Percentiles rank a stretch among this genome's conserved stretches.
Evolutionary conservation across 306 rosid genomes (phyloP).

Genomic region (Prunus salicina): DNA sequence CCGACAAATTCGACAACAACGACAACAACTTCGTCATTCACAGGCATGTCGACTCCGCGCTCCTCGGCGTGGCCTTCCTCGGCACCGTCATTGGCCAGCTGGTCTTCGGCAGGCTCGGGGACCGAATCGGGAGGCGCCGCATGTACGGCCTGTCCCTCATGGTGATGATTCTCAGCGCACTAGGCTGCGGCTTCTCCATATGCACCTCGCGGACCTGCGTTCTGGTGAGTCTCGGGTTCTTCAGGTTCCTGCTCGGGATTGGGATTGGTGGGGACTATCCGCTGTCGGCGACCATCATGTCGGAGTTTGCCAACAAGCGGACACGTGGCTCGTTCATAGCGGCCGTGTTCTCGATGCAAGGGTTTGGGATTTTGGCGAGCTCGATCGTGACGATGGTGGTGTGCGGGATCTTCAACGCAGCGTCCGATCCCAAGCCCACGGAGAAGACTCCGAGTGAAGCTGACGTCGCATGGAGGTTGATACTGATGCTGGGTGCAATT

Average conservation of each 20-base stretch:
- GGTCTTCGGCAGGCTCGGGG: constrained; percentile 60
- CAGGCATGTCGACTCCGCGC: constrained; percentile 17
- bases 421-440: background rate
- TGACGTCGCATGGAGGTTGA: constrained; percentile 73
- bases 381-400: constrained; percentile 56
- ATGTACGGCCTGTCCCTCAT: constrained; percentile 57
- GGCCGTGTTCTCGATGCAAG: constrained; percentile 85
- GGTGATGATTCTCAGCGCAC: constrained; percentile 53
- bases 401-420: constrained; percentile 40
- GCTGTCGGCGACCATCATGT: constrained; percentile 77
- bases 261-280: constrained; percentile 95
- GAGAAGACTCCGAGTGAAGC: constrained; percentile 39
- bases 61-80: constrained; percentile 39
- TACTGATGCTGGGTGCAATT: constrained; percentile 61
- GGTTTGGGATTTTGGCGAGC: constrained; percentile 65
- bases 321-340: constrained; percentile 85
- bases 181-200: constrained; percentile 67
- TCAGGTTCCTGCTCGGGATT: constrained; percentile 61
- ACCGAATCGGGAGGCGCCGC: constrained; percentile 52
- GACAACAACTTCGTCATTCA: background rate
- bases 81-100: constrained; percentile 67
- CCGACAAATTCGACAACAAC: accelerated
- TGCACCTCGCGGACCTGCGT: constrained; percentile 46
- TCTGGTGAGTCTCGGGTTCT: constrained; percentile 51
- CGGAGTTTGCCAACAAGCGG: constrained; percentile 75